Conservation (phyloP, 2,329 filamentous ascomycete genomes). For the Cladorrhinum sp. region DNA sequence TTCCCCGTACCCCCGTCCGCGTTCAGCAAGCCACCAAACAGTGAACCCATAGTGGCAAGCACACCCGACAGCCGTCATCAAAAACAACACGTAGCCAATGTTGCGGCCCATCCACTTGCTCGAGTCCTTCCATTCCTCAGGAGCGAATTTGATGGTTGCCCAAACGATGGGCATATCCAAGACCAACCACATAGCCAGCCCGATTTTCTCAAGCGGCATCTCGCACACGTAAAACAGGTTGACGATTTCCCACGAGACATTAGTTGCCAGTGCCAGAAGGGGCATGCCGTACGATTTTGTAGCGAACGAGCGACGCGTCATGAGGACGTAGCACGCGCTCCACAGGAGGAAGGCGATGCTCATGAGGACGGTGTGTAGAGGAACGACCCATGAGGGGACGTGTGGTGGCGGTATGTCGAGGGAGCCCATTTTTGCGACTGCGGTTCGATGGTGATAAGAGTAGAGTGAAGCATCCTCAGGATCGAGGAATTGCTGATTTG, state of each 20-base stretch:
- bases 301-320: constrained; percentile 43
- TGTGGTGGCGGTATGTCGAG: constrained; percentile 37
- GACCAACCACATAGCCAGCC: constrained; percentile 48
- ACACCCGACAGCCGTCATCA: constrained; percentile 37
- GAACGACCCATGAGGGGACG: constrained; percentile 37
- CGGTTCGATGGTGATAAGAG: not conserved
- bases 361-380: constrained; percentile 35
- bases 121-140: constrained; percentile 39
- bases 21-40: constrained; percentile 46
- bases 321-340: constrained; percentile 46
- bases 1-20: constrained; percentile 33
- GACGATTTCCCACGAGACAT: constrained; percentile 52
- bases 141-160: constrained; percentile 43
- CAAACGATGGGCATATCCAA: constrained; percentile 49
- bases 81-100: constrained; percentile 36
- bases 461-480: not conserved
- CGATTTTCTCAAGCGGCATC: constrained; percentile 39
- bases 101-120: constrained; percentile 42
- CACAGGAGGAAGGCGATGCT: constrained; percentile 39
- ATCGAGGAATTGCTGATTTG: no score
- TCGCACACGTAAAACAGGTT: constrained; percentile 48
- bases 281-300: constrained; percentile 51
- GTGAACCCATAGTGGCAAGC: constrained; percentile 43
- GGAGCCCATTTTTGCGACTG: constrained; percentile 35
- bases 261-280: constrained; percentile 45